Conservation (phyloP, 2,329 filamentous ascomycete genomes). For the Stagonosporopsis chrysanthemi region DNA sequence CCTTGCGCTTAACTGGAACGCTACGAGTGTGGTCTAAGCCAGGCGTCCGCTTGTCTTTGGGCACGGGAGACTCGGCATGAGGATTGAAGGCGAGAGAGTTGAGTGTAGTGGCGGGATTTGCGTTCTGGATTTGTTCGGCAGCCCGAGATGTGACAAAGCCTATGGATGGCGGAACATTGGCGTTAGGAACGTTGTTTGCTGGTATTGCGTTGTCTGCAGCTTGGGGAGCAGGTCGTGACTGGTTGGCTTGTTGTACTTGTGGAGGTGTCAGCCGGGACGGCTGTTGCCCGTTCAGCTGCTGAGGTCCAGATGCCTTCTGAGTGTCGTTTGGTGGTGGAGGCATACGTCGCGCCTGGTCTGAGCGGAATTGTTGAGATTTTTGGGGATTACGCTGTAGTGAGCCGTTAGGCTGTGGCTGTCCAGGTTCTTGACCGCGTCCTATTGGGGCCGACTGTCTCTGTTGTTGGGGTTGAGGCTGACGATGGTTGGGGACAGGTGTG, state of each 20-base stretch:
- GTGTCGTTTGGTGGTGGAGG: constrained; percentile 33
- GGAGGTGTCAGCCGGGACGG: constrained; percentile 33
- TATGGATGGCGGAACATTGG: constrained; percentile 41
- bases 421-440: constrained; percentile 29
- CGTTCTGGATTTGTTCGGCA: constrained; percentile 51
- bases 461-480: constrained; percentile 28
- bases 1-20: constrained; percentile 70
- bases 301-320: constrained; percentile 26
- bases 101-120: constrained; percentile 38
- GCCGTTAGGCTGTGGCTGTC: constrained; percentile 28
- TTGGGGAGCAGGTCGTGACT: constrained; percentile 25
- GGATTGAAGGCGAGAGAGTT: constrained; percentile 56
- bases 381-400: constrained; percentile 42
- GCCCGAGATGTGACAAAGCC: constrained; percentile 58
- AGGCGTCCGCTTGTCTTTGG: constrained; percentile 78
- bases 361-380: constrained; percentile 36
- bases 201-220: constrained; percentile 16
- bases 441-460: constrained; percentile 36
- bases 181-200: constrained; percentile 24
- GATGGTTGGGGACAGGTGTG: constrained; percentile 31
- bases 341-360: constrained; percentile 32
- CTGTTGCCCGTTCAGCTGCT: constrained; percentile 31
- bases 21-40: constrained; percentile 84
- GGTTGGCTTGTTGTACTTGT: constrained; percentile 30
- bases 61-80: constrained; percentile 67